Evolutionary conservation across 2,329 filamentous ascomycete species (phyloP), one percentile per base, ranked within the genome.

Genomic region (Macroventuria anomochaeta): DNA sequence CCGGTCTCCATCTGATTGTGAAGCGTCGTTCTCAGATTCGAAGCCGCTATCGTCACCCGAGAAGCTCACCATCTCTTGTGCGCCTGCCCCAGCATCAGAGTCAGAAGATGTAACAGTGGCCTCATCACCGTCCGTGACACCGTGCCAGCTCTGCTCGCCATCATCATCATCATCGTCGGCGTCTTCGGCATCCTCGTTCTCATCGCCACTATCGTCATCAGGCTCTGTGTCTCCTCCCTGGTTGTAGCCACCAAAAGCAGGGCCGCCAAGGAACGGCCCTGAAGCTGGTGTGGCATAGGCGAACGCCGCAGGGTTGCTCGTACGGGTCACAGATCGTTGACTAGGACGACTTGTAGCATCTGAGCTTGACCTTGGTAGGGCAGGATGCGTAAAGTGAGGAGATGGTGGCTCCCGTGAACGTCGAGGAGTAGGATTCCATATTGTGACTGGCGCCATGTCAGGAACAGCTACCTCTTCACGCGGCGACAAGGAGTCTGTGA

Each of bases 271-370:
- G 31, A 75, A 65, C 0, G 66, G 66, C 0, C 72, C 71, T 65
- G 88, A 91, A 67, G 88, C 81, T 0, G 89, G 89, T 0, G 89
- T 93, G 2, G 88, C 88, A 65, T 92, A 92, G n/a, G 85, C 86
- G 59, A 86, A 86, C 2, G 80, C 80, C 0, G 87, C 88, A 0
- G 44, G 28, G 12, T 73, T 62, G 52, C 66, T 64, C 3, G 58
- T 55, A 70, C 65, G 48, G 25, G 63, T 61, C 8, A 60, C 49
- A 33, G 66, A 71, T n/a, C 70, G 64, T 75, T 83, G 40, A 75
- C 80, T 49, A 15, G 67, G 67, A 74, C 83, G 25, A 75, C 75
- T 77, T 55, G 59, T 62, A n/a, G 65, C 53, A 41, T 73, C 71
- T 7, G 70, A 73, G 34, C 63, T 68, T 7, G 70, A 62, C 10